Percentiles rank a stretch among this genome's conserved stretches.
Conservation (phyloP, 2,329 filamentous ascomycete genomes). For the Phialophora chinensis region DNA sequence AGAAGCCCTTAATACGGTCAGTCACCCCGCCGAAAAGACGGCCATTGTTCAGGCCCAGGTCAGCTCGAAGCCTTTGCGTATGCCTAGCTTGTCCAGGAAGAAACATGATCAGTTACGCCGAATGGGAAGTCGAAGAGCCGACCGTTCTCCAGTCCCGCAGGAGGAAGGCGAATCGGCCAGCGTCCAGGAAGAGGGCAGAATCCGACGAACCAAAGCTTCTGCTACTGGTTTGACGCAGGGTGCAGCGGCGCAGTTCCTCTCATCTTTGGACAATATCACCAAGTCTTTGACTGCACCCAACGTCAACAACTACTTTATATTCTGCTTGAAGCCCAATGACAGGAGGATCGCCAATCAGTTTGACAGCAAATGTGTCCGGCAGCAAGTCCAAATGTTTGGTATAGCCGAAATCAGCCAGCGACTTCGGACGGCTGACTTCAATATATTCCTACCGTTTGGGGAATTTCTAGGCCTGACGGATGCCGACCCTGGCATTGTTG, state of each 20-base stretch:
- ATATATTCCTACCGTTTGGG: slow-evolving; percentile 90
- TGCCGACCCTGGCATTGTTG: slow-evolving; percentile 81
- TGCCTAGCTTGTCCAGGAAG: slow-evolving; percentile 87
- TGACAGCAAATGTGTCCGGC: slow-evolving; percentile 96
- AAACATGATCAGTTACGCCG: slow-evolving; percentile 66
- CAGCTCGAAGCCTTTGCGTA: slow-evolving; percentile 90
- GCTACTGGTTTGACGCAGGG: slow-evolving; percentile 67
- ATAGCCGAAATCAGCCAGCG: slow-evolving; percentile 97
- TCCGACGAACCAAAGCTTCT: slow-evolving; percentile 48
- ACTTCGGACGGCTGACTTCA: slow-evolving; percentile 91
- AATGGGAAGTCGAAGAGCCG: slow-evolving; percentile 48
- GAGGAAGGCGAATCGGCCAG: slow-evolving; percentile 45
- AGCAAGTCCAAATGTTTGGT: slow-evolving; percentile 91
- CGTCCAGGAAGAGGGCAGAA: slow-evolving; percentile 21
- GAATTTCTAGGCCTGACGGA: slow-evolving; percentile 93
- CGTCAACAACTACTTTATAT: slow-evolving; percentile 93
- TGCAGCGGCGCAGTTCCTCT: slow-evolving; percentile 88
- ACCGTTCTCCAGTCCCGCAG: slow-evolving; percentile 46
- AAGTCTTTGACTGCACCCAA: slow-evolving; percentile 81
- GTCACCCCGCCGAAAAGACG: slow-evolving; percentile 87
- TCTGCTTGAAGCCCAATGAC: slow-evolving; percentile 97
- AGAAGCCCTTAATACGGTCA: slow-evolving; percentile 86
- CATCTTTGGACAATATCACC: slow-evolving; percentile 86
- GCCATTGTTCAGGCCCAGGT: slow-evolving; percentile 96
- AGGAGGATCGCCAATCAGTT: slow-evolving; percentile 97